Conservation (phyloP, 495 filamentous ascomycete genomes). For the Daldinia bambusicola region DNA sequence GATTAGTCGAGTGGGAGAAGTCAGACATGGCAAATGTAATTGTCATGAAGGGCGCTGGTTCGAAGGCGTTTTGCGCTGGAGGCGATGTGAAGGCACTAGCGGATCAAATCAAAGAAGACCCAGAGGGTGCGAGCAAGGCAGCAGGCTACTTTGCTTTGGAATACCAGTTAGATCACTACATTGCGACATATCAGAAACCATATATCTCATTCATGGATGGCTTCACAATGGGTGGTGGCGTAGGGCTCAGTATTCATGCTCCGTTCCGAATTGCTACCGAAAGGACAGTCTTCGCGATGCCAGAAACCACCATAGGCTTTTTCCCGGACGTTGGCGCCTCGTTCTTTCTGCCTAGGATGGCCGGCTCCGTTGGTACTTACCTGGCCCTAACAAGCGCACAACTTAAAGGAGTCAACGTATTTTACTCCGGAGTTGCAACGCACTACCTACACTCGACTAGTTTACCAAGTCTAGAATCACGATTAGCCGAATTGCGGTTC, state of each 20-base stretch:
- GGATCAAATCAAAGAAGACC: constrained; percentile 71
- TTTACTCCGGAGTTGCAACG: constrained; percentile 87
- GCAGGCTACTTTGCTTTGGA: constrained; percentile 87
- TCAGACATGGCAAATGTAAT: constrained; percentile 93
- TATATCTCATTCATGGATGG: constrained; percentile 97
- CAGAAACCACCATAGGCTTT: constrained; percentile 96
- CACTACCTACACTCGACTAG: constrained; percentile 93
- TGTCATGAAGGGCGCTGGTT: constrained; percentile 87
- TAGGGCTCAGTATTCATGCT: constrained; percentile 92
- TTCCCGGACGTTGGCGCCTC: constrained; percentile 97
- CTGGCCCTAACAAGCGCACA: constrained; percentile 87
- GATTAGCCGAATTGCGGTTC: constrained; percentile 90
- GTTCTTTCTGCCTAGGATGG: constrained; percentile 92
- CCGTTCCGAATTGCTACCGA: constrained; percentile 97
- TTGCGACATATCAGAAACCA: constrained; percentile 94
- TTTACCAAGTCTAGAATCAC: constrained; percentile 79
- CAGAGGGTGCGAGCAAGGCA: constrained; percentile 74
- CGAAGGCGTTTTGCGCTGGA: constrained; percentile 89
- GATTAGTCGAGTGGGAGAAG: constrained; percentile 91
- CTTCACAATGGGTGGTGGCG: constrained; percentile 97
- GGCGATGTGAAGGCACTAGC: constrained; percentile 88
- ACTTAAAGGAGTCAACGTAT: constrained; percentile 81
- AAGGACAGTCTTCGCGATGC: constrained; percentile 95
- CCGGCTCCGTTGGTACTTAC: constrained; percentile 86
- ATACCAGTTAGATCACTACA: constrained; percentile 92